A percentile compares a stretch with the other conserved stretches of the same genome.
These are phyloP conservation scores for Colletotrichum gigasporum DNA, from an alignment of 2,329 filamentous ascomycete species.

Conservation along the genomic window DNA sequence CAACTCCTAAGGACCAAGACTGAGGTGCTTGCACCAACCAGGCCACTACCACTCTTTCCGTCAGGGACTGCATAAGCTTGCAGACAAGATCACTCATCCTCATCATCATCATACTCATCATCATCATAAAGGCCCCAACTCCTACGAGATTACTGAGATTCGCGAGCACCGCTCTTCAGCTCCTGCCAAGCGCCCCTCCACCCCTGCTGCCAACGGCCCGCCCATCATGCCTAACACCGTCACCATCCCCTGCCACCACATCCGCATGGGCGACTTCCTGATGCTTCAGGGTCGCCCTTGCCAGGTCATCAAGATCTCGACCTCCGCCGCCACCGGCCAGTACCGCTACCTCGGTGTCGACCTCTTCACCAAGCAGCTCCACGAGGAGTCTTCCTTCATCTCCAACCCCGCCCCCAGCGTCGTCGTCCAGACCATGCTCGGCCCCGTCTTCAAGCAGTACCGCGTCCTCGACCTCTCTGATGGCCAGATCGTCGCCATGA, in stretches of 20 bases:
- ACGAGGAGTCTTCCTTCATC: slow-evolving; percentile 98
- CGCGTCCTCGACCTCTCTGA: slow-evolving; percentile 97
- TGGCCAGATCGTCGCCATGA: slow-evolving; percentile 92
- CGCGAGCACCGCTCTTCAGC: slow-evolving; percentile 51
- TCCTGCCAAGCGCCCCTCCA: slow-evolving; percentile 42
- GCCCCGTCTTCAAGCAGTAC: slow-evolving; percentile 99
- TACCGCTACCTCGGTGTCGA: slow-evolving; percentile 99
- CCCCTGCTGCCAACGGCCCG: slow-evolving; percentile 43
- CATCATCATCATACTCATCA: too few relatives aligned
- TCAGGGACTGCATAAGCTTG: slow-evolving; percentile 64
- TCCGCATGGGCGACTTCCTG: slow-evolving; percentile 97
- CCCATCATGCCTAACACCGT: slow-evolving; percentile 78
- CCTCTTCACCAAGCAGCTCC: slow-evolving; percentile 99
- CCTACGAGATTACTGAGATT: slow-evolving; percentile 57
- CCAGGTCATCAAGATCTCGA: slow-evolving; percentile 99
- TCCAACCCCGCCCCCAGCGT: slow-evolving; percentile 97
- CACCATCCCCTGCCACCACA: slow-evolving; percentile 99
- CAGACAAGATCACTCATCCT: slow-evolving; percentile 62
- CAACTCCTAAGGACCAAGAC: slow-evolving; percentile 24
- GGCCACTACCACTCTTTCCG: slow-evolving; percentile 70
- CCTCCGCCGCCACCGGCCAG: slow-evolving; percentile 96
- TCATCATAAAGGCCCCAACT: slow-evolving; percentile 51
- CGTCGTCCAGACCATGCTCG: slow-evolving; percentile 99
- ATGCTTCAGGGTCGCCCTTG: slow-evolving; percentile 98
- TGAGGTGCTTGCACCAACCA: slow-evolving; percentile 40